Base-by-base conservation (phyloP, 108 stramenopile species). In the Skeletonema menzelii region DNA sequence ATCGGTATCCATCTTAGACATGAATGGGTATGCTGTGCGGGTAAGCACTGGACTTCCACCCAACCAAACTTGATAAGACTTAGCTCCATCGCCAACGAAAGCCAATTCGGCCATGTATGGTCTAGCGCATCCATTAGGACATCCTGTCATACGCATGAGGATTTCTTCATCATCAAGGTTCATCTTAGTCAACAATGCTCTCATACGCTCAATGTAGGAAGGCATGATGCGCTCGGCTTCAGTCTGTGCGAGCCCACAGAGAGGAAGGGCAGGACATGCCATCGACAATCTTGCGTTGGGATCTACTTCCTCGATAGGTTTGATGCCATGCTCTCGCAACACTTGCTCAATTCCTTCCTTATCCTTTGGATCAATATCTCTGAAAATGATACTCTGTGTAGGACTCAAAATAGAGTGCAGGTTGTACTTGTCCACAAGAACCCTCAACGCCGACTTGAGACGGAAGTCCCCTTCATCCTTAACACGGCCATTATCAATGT, bases 41-140 rank as follows among this genome's bases (percentile, higher is more conserved):
- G 95, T 96, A 71, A 97, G 73, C 13, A 89, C 95, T n/a, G 95
- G 96, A 63, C 87, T 87, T 53, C 98, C 98, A 17, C 98, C 98
- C 53, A 99, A 76, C 96, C 96, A 98, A 2, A 99, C 61, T 70
- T 97, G 94, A 85, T 99, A 99, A 55, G 67, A 83, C 73, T 95
- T 94, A 27, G 96, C 87, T 40, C 97, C 97, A 75, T 98, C 97
- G 19, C 98, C 98, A 15, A 99, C 96, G 73, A 98, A 97, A 22
- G 95, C 98, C 26, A 99, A 73, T 82, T 99, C 98, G 34, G 98
- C 98, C 98, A 99, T 97, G 93, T 97, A 98, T 4, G 98, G 98
- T 13, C 98, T 82, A 8, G 97, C 97, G 67, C 98, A 99, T 22
- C 98, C 98, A 77, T 99, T 99, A 35, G 98, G 98, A 86, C 98